Evolutionary conservation across 768 basidiomycete species (phyloP), one percentile per base, ranked within the genome.

Genomic region (Austroboletus eburneus): DNA sequence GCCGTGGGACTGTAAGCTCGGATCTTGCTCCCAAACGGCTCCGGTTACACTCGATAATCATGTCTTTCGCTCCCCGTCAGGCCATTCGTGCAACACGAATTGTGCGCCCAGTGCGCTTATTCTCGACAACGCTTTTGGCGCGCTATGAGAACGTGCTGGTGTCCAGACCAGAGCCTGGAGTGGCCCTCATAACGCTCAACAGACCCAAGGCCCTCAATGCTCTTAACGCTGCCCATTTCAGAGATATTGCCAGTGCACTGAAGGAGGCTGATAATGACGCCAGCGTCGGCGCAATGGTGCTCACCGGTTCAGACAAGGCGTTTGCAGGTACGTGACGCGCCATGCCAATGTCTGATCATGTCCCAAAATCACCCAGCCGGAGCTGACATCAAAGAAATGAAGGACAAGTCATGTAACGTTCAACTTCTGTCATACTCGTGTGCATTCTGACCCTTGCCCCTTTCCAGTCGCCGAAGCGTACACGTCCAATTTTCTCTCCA

Each of bases 381-480:
- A 3, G 95, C 95, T 18, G 95, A 99, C 68, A 97, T 99, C 70
- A 97, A 96, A 72, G 93, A 98, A 70, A 98, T 98, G 95, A 93
- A 92, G 68, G 90, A 94, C 70, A 93, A 93, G 69, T 72, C 83
- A 49, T 96, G 91, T 92, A 59, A 61, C n/a, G 80, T 68, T 22
- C 13, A 9, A 5, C 18, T 14, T 36, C 38, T 25, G 9, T 29
- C 9, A n/a, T n/a, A n/a, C 13, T 17, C 10, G 2, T 5, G 14
- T 23, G n/a, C 30, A 9, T 46, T 20, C 20, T 48, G 37, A 46
- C 6, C 23, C 24, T 10, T 45, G 6, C 22, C 18, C 39, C 20
- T 20, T 34, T 25, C 21, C 59, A 92, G 91, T 83, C 61, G 72
- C 86, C n/a, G 89, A 94, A 48, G 91, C 83, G 2, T 97, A 91